Conservation (phyloP, 169 alveolate species). For the Amoebophrya sp. region DNA sequence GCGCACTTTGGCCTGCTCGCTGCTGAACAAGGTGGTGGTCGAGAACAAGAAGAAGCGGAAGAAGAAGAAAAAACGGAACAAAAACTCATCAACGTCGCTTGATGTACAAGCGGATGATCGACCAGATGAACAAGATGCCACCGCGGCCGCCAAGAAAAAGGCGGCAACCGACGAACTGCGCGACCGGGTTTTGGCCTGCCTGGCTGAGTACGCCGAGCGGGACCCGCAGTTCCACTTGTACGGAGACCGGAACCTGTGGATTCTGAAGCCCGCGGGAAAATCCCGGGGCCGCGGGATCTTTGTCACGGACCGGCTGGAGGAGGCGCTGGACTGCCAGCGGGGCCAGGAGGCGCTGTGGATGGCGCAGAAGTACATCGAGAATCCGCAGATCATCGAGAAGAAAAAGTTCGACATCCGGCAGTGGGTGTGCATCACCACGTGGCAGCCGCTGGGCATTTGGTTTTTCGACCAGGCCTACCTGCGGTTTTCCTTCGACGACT, state of each 20-base stretch:
- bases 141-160: no score
- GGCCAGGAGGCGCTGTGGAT: neutral
- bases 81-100: no score
- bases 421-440: neutral
- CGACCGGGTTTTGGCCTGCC: no score
- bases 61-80: no score
- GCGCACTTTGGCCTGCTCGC: neutral
- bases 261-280: neutral
- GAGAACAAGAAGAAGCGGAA: neutral
- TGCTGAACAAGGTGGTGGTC: neutral
- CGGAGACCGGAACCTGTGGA: neutral
- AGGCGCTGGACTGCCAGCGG: neutral
- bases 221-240: neutral
- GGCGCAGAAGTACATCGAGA: neutral
- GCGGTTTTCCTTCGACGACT: neutral
- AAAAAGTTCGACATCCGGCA: neutral
- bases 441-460: neutral
- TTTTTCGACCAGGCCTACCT: neutral
- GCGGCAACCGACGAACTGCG: no score
- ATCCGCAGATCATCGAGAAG: neutral
- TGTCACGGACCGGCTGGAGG: neutral
- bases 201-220: neutral
- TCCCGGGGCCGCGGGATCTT: neutral
- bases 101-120: no score
- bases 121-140: no score